Evolutionary conservation across 169 alveolate genomes (phyloP).

Genomic region (Plasmodium adleri): DNA sequence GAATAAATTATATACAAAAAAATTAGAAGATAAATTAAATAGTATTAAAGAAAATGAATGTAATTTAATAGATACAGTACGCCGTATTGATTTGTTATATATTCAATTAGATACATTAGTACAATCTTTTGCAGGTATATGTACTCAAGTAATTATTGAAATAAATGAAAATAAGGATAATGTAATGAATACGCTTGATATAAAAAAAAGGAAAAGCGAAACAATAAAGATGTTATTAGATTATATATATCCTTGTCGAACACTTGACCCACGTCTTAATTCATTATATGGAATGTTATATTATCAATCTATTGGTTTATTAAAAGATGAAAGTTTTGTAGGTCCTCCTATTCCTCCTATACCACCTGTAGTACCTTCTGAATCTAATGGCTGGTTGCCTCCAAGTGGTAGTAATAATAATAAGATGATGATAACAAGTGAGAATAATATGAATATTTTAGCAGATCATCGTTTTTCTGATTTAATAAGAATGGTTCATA

Average conservation of each 20-base stretch:
- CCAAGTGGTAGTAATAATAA: slow-evolving; percentile 19
- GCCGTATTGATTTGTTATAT: slow-evolving; percentile 88
- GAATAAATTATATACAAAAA: slow-evolving; percentile 71
- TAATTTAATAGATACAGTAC: slow-evolving; percentile 86
- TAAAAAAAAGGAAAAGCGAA: slow-evolving; percentile 63
- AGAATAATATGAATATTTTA: slow-evolving; percentile 2
- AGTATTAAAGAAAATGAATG: slow-evolving; percentile 88
- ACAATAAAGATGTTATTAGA: slow-evolving; percentile 85
- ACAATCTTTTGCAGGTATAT: slow-evolving; percentile 91
- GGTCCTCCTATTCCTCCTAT: slow-evolving; percentile 74
- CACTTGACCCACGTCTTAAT: slow-evolving; percentile 88
- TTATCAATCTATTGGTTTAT: slow-evolving; percentile 66
- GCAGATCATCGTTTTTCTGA: slow-evolving; percentile 20
- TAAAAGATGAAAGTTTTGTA: slow-evolving; percentile 43
- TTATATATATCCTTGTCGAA: slow-evolving; percentile 90
- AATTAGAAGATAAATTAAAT: slow-evolving; percentile 81
- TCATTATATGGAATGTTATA: slow-evolving; percentile 89
- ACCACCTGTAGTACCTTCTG: slow-evolving; percentile 72
- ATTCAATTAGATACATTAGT: slow-evolving; percentile 89
- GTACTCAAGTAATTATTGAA: slow-evolving; percentile 88
- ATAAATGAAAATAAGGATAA: neutral
- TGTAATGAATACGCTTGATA: slow-evolving; percentile 17
- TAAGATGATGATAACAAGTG: neutral
- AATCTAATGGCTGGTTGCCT: slow-evolving; percentile 65
- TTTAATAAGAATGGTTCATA: neutral